Evolutionary conservation across 2,329 filamentous ascomycete genomes (phyloP), one percentile per base, ranked within the genome.

Genomic region (Cadophora gregata): DNA sequence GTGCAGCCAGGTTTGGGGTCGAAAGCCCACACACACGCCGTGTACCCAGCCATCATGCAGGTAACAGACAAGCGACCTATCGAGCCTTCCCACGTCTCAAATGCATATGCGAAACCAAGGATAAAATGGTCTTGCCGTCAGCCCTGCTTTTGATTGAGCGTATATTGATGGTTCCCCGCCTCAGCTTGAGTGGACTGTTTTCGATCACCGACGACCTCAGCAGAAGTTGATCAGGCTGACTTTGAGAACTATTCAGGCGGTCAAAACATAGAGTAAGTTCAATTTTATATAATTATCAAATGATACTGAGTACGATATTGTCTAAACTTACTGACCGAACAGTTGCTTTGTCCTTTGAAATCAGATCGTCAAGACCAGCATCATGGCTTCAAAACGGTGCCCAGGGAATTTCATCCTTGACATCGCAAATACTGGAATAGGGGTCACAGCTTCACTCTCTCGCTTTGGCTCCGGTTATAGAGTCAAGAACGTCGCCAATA

Each of bases 351-450:
- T 24, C 12, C 14, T 33, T 8, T n/a, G 27, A 33, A 21, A 4
- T 61, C 24, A 10, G 10, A 6, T 24, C 38, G 12, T 9, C n/a
- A 62, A 36, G 45, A 29, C 25, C 19, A 27, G 19, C 27, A 67
- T 16, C 19, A 65, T 65, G 59, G 58, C 33, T 21, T 33, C 53
- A 63, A 53, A 55, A 29, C 47, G 25, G 33, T 31, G 27, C 7
- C 66, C 63, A 5, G 63, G 66, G n/a, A 45, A 45, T 27, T 65
- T 68, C 63, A 65, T 68, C 4, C 47, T 68, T 25, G 59, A 68
- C 21, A 62, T 62, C 12, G 63, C 59, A 38, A 38, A 60, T 16
- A 48, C 36, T 5, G 63, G 66, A 33, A 21, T 68, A 2, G 29
- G 16, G 10, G 63, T 38, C 12, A 51, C 63, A 45, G 33, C 66